Evolutionary conservation across 768 basidiomycete genomes (phyloP), one percentile per base, ranked within the genome.

Genomic region (Phaeotremella skinneri): DNA sequence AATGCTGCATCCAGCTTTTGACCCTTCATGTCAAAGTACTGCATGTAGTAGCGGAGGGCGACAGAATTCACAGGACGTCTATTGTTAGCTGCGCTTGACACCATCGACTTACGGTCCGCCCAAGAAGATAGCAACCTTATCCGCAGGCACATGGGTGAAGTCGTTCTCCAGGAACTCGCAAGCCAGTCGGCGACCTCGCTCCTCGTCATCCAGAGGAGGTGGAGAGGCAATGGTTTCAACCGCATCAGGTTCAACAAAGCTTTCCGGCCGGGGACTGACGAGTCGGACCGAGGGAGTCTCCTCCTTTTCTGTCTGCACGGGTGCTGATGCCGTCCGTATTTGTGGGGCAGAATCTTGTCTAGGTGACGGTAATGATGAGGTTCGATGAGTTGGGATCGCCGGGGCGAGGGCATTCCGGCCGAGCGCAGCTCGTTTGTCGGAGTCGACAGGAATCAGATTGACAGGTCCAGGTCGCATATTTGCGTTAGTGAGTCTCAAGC

Each of bases 51-150:
- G 27, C 82, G 84, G 26, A 96, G 78, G 0, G 89, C 84, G 9
- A 83, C 78, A 67, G 84, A 85, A 77, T 93, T 94, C 64, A 92
- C 81, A 2, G 79, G 81, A 20, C 85, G 85, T 56, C 93, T 96
- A 52, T 31, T 17, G 32, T 37, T 34, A 45, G 56, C 51, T 48
- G n/a, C 42, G 41, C n/a, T 9, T 26, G 6, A 52, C 52, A 9
- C 11, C 42, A 32, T 2, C 16, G 6, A 87, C 93, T 80, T 67
- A 97, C 92, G 83, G 79, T 74, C 90, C 87, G 67, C 96, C 96
- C 39, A 99, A 81, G 87, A 90, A 99, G 76, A 96, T 91, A 0
- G 94, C 92, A 67, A 97, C 90, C 79, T 93, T 94, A 69, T 93
- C 91, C 71, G 86, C 86, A 14, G 84, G 81, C 67, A 93, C 75